Conservation (phyloP, 2,329 filamentous ascomycete genomes). For the Sporothrix curviconia region DNA sequence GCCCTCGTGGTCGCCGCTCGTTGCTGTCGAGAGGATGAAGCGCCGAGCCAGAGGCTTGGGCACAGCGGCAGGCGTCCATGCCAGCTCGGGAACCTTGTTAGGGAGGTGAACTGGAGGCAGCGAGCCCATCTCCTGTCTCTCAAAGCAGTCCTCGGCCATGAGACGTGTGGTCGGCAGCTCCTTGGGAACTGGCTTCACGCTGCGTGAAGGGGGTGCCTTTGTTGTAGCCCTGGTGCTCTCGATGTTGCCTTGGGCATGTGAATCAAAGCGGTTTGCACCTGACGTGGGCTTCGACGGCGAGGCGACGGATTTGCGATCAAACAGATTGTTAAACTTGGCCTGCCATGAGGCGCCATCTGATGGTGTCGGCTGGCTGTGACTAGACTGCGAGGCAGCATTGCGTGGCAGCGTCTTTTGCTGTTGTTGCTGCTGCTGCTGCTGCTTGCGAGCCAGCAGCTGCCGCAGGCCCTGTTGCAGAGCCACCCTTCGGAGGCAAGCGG, state of each 20-base stretch:
- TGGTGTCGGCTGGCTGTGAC: conserved; percentile 6
- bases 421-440: no score
- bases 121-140: conserved; percentile 74
- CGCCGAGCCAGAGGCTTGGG: conserved; percentile 50
- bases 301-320: conserved; percentile 56
- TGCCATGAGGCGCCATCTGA: conserved; percentile 47
- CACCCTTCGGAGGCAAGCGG: conserved; percentile 60
- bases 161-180: conserved; percentile 53
- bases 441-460: not conserved
- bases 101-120: conserved; percentile 66
- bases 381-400: not conserved
- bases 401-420: not conserved
- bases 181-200: conserved; percentile 35
- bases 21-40: conserved; percentile 41
- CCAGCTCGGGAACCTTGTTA: conserved; percentile 51
- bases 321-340: conserved; percentile 72
- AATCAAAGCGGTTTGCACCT: not conserved
- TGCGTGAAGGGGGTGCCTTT: not conserved
- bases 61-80: conserved; percentile 54
- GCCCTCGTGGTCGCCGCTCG: conserved; percentile 25
- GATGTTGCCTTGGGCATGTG: not conserved
- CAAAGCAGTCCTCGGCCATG: conserved; percentile 73
- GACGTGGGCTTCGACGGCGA: conserved; percentile 51
- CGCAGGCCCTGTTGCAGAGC: conserved; percentile 20
- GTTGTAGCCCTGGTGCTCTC: not conserved